Evolutionary conservation across 306 rosid species (phyloP), one percentile per base, ranked within the genome.

Genomic region (Castanospermum australe): DNA sequence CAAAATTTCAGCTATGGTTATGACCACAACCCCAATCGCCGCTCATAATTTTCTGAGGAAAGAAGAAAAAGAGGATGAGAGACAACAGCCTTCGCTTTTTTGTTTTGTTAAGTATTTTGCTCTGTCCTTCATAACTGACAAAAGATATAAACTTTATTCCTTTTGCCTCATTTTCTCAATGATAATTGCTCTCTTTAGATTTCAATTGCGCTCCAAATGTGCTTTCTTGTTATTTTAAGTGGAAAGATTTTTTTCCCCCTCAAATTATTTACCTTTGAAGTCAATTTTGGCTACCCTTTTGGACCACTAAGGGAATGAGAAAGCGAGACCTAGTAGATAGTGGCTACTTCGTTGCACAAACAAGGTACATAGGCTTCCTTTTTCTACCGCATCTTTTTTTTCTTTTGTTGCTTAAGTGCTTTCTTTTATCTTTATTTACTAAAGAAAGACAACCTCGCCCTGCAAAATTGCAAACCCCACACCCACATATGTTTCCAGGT

Each of bases 91-190:
- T 84, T 84, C 36, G 20, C 59, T 17, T 77, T 72, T 72, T 48
- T 67, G 76, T 68, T 39, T 77, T 63, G 69, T 55, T 6, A 64
- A 73, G 82, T 75, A 79, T 70, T 86, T 84, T 86, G 90, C 79
- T 76, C 65, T 38, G 67, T 81, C 79, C 84, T 76, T 62, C 79
- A 81, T 76, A 67, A 79, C 82, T 86, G 95, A 89, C 90, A 60
- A 88, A 81, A 82, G 83, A 44, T 11, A 39, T 35, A 13, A 72
- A 78, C 92, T 90, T 88, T 92, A 86, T 88, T 91, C 99, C 90
- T 44, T 87, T 85, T 87, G 97, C 96, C 84, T 79, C 87, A 42
- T 82, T 79, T 92, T 83, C 87, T 61, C 78, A 59, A 73, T 78
- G 84, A 76, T 79, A 56, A 74, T 76, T 55, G 18, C 83, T 73